Evolutionary conservation across 805 yeast genomes (phyloP).

Genomic region (Candida lessepsii): DNA sequence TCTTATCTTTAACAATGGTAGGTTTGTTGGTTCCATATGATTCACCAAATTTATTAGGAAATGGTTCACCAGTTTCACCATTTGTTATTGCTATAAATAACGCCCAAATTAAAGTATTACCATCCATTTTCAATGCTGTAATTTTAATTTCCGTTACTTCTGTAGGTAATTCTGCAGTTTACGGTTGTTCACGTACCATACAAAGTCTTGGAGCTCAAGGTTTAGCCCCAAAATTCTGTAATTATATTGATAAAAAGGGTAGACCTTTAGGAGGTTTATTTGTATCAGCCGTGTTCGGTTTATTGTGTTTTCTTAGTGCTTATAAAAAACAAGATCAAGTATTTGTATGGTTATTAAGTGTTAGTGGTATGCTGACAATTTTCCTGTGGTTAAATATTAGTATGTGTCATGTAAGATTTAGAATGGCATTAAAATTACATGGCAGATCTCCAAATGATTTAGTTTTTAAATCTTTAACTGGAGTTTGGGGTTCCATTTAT

Average conservation of each 20-base stretch:
- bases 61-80: conserved; percentile 64
- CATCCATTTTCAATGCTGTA: conserved; percentile 72
- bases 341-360: conserved; percentile 42
- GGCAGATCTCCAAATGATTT: conserved; percentile 36
- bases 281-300: conserved; percentile 34
- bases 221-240: conserved; percentile 53
- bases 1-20: conserved; percentile 31
- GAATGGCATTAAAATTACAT: conserved; percentile 36
- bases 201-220: conserved; percentile 71
- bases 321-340: conserved; percentile 29
- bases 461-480: conserved; percentile 32
- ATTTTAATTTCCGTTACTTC: conserved; percentile 71
- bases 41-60: conserved; percentile 41
- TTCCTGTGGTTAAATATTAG: conserved; percentile 43
- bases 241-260: conserved; percentile 40
- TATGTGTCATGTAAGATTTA: conserved; percentile 40
- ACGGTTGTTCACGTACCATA: conserved; percentile 69
- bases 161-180: conserved; percentile 75
- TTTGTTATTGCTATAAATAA: conserved; percentile 68
- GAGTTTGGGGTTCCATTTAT: conserved; percentile 36
- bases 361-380: conserved; percentile 41
- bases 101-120: conserved; percentile 63
- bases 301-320: conserved; percentile 39
- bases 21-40: conserved; percentile 51
- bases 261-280: conserved; percentile 41